Conservation (phyloP, 495 filamentous ascomycete genomes). For the Penicillium waksmanii region DNA sequence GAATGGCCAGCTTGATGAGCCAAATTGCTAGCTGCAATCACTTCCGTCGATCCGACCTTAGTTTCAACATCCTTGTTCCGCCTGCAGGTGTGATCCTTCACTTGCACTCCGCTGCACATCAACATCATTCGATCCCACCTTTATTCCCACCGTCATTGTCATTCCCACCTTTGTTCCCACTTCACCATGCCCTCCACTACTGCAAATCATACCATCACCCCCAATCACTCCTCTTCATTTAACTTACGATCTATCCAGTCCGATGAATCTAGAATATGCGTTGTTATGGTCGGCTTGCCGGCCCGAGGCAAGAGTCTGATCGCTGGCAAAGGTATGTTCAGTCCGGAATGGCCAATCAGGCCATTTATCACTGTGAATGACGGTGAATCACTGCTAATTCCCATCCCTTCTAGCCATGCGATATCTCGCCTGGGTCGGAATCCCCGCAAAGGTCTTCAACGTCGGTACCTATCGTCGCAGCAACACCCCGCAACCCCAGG, state of each 20-base stretch:
- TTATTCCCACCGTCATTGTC: background rate
- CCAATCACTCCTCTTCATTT: background rate
- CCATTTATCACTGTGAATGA: background rate
- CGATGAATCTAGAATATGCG: slow-evolving; percentile 93
- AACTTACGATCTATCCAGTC: slow-evolving; percentile 59
- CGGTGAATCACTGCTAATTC: background rate
- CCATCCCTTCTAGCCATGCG: slow-evolving; percentile 68
- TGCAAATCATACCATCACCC: background rate
- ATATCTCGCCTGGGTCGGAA: slow-evolving; percentile 94
- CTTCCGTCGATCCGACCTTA: background rate
- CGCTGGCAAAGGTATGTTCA: slow-evolving; percentile 82
- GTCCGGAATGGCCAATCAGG: background rate
- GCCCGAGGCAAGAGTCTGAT: slow-evolving; percentile 96
- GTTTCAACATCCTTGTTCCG: background rate
- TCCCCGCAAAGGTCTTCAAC: slow-evolving; percentile 92
- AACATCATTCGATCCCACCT: background rate
- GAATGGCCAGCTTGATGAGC: background rate
- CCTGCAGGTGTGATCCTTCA: slow-evolving; percentile 2
- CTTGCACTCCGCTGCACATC: background rate
- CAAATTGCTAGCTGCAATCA: background rate
- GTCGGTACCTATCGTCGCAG: slow-evolving; percentile 91
- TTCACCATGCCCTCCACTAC: background rate
- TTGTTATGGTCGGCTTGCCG: slow-evolving; percentile 98
- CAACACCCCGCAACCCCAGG: slow-evolving; percentile 81
- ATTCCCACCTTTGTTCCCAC: background rate